Evolutionary conservation across 352 stramenopile genomes (phyloP), one percentile per base, ranked within the genome.

Genomic region (Globisporangium nunn): DNA sequence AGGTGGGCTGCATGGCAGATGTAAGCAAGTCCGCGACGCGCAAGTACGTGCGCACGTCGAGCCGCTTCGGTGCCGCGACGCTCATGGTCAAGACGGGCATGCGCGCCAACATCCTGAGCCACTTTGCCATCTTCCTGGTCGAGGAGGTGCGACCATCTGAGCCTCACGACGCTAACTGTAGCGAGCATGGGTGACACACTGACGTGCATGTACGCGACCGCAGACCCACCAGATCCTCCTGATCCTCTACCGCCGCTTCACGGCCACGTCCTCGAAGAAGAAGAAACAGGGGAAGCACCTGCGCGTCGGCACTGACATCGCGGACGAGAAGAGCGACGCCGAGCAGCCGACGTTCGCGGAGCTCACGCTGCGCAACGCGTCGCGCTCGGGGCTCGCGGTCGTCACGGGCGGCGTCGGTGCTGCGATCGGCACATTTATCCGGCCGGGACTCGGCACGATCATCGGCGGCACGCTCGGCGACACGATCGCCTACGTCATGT

Each of bases 61-160:
- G 81, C 61, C 71, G 73, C 30, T 50, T 83, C 28, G 58, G 70
- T 18, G 67, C 78, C 1, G 78, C 71, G 2, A 57, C 72, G 30
- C 60, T 88, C 28, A 90, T 93, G 71, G 40, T 91, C 55, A 85
- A 89, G 65, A 93, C 83, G 5, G 81, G 81, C 40, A 88, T 91
- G 75, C 78, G 79, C 17, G 75, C 75, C 48, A 88, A 84, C 53
- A 59, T 91, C 30, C 64, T 93, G 44, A 72, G 75, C 56, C 82
- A 91, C 55, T 58, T 91, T 35, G 83, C 83, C 11, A 87, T 91
- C 62, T 93, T 93, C 67, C 55, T 93, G 17, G 74, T 93, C 43
- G 83, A 93, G 65, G 83, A 93, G 75, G 81, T 91, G 45, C 14
- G 64, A 23, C 23, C 23, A 23, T 68, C 6, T 6, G 31, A 37